Conservation (phyloP, 768 basidiomycete genomes). For the Tulasnella sp. region DNA sequence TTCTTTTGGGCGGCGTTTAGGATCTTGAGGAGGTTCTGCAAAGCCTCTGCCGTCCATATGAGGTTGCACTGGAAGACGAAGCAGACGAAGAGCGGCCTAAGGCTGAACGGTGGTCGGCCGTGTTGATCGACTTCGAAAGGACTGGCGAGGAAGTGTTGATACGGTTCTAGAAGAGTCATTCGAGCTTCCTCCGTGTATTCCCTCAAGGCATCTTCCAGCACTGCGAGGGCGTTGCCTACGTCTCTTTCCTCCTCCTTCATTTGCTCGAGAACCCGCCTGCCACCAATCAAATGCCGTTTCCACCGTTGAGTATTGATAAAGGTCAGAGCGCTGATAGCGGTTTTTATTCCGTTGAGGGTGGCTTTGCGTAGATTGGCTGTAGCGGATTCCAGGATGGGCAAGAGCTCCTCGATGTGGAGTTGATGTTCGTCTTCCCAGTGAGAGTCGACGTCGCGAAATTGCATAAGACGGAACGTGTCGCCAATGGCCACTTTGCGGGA, state of each 20-base stretch:
- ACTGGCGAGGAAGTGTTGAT: conserved; percentile 25
- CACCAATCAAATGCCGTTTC: conserved; percentile 13
- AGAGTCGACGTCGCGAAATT: conserved; percentile 22
- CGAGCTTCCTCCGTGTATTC: conserved; percentile 28
- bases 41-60: conserved; percentile 27
- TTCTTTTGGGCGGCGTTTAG: conserved; percentile 30
- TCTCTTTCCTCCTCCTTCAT: conserved; percentile 16
- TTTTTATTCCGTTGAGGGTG: conserved; percentile 21
- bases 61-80: conserved; percentile 41
- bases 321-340: conserved; percentile 22
- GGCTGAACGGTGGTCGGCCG: conserved; percentile 12
- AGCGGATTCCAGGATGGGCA: conserved; percentile 27
- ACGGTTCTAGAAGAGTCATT: conserved; percentile 33
- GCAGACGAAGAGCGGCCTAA: conserved; percentile 36
- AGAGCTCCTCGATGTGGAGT: conserved; percentile 26
- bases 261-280: conserved; percentile 2
- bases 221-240: conserved; percentile 23
- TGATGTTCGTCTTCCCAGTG: conserved; percentile 23
- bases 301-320: conserved; percentile 30
- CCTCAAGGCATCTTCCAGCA: conserved; percentile 21
- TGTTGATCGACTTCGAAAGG: conserved; percentile 19
- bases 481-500: conserved; percentile 13
- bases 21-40: conserved; percentile 29
- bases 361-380: conserved; percentile 29
- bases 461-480: conserved; percentile 30